Base-by-base conservation (phyloP, 129 eudicot species). In the Arctium lappa region DNA sequence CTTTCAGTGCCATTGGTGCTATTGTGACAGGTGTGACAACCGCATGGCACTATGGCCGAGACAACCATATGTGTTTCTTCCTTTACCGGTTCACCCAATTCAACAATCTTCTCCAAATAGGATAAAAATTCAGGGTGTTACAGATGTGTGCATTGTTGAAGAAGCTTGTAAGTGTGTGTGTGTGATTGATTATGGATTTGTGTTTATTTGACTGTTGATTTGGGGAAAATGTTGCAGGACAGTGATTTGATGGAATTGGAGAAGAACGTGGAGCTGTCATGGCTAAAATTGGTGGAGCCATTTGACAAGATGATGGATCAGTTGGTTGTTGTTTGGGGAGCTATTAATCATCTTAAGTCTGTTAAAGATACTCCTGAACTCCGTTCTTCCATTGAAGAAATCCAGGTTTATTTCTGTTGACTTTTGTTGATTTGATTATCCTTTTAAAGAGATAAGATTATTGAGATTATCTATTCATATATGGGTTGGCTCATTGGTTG, bases 351-450 rank as follows among this genome's bases (percentile, higher is more conserved):
- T 90, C 94, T 96, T 10, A 96, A 91, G 89, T 60, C 95, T 8
- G 99, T 96, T 37, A 90, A 90, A 60, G 98, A 96, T 88, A 86
- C 85, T 56, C 76, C 95, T 11, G 99, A 96, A 63, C 95, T 96
- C 18, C 98, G 99, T 10, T 75, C 99, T 10, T 98, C 99, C 34
- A 93, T 96, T 9, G 99, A 90, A 87, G 98, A 96, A 82, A 88
- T 96, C 69, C 98, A 96, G 99, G 99, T 96, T 12, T 36, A 37
- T 29, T 62, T 44, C 29, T 46, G 13, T 73, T 74, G 71, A 39
- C 10, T 60, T 56, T 83, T 69, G 29, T 53, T 82, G 68, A 66
- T 33, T 8, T 40, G 74, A 33, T 50, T 6, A 46, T 1, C 0
- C 66, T 29, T 79, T 18, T 46, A 53, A 12, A 37, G 1, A 69